Evolutionary conservation across 208 protist species (phyloP).

Genomic region (Blastocrithidia nonstop): DNA sequence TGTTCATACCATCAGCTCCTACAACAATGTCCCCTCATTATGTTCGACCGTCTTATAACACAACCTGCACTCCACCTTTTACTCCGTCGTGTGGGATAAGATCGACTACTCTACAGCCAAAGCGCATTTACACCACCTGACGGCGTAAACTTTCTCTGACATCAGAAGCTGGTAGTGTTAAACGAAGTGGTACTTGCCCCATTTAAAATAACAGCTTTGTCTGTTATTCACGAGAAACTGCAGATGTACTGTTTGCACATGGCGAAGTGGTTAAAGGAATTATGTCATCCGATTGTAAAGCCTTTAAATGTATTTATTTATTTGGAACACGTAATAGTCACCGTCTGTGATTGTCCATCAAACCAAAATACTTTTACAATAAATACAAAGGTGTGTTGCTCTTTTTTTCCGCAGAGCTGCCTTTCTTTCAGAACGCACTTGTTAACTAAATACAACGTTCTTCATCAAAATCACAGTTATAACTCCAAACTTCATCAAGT

Average conservation of each 20-base stretch:
- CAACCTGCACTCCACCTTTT: conserved; percentile 66
- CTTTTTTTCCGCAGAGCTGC: too few species aligned
- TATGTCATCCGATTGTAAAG: conserved; percentile 42
- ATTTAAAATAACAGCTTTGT: conserved; percentile 48
- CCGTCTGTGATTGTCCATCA: conserved; percentile 21
- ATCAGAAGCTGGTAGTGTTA: conserved; percentile 31
- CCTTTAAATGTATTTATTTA: conserved; percentile 21
- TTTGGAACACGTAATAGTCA: conserved; percentile 62
- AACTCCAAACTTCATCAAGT: too few species aligned
- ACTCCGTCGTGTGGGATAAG: conserved; percentile 66
- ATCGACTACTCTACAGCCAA: conserved; percentile 51
- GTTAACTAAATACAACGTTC: too few species aligned
- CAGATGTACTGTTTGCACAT: conserved; percentile 65
- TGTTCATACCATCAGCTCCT: conserved; percentile 76
- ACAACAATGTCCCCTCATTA: conserved; percentile 85
- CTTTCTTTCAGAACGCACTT: too few species aligned
- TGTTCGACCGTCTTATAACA: conserved; percentile 50
- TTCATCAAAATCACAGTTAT: too few species aligned
- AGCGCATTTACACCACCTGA: conserved; percentile 59
- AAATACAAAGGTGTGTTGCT: too few species aligned
- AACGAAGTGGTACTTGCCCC: conserved; percentile 59
- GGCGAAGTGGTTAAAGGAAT: conserved; percentile 68
- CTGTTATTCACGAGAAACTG: conserved; percentile 53
- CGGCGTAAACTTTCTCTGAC: conserved; percentile 39
- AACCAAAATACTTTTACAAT: conserved; percentile 52